Conservation (phyloP, 176 grass and related monocot species). For the Saccharum spontaneum region DNA sequence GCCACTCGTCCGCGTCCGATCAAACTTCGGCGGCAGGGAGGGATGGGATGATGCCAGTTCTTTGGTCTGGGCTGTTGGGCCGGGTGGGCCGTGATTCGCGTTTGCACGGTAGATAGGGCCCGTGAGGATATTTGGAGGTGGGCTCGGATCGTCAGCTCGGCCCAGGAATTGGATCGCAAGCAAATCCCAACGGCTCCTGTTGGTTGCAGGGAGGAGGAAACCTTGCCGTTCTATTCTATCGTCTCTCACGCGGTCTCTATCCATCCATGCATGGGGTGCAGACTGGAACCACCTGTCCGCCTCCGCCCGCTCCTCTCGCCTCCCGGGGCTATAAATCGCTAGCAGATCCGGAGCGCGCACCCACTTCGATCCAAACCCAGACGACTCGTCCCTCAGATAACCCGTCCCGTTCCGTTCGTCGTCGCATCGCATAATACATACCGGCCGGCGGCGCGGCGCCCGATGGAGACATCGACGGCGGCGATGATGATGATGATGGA, state of each 20-base stretch:
- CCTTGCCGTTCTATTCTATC: neutral
- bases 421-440: neutral
- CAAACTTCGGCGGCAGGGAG: too few species aligned
- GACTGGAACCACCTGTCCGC: neutral
- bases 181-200: neutral
- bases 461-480: conserved; percentile 34
- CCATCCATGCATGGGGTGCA: neutral
- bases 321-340: conserved; percentile 19
- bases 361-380: neutral
- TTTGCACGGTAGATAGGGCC: neutral
- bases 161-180: neutral
- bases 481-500: conserved; percentile 20
- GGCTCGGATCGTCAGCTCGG: neutral
- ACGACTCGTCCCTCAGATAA: neutral
- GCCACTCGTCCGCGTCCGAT: too few species aligned
- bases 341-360: neutral
- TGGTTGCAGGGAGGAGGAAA: neutral
- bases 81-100: neutral
- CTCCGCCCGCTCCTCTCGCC: neutral
- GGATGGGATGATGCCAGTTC: too few species aligned
- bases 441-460: neutral
- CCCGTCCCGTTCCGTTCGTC: neutral
- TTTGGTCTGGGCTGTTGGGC: neutral
- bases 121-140: neutral
- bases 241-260: neutral